Base-by-base conservation (phyloP, 1,139 yeast species). In the Martiniozyma asiatica region DNA sequence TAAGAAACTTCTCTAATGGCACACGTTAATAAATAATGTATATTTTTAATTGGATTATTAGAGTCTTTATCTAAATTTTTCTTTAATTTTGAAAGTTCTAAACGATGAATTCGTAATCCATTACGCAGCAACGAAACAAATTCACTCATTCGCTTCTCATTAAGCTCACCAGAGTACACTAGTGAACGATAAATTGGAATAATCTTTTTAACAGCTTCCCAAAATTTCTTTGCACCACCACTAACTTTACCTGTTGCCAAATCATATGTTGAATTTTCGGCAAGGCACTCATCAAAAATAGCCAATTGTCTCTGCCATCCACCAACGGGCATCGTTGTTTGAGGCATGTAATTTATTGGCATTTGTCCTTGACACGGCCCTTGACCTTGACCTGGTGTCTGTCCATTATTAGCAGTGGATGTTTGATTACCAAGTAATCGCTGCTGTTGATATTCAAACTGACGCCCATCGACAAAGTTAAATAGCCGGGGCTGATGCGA, bases 11-110 rank as follows among this genome's bases (percentile, higher is more conserved):
- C 63, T 44, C 70, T 58, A 27, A 70, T 46, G 1, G 71, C 63
- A 27, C 56, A 51, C 32, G 67, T 60, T 26, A 67, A 50, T 36
- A 61, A 56, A 29, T 56, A 53, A 35, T 63, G 63, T 56, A 63
- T 62, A 38, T 64, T 65, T 30, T 59, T 61, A 39, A 63, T 66
- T 44, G 67, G 65, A 20, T 67, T 63, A 37, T 61, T 63, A 3
- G 71, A 62, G 43, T 66, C 73, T 38, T 65, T 63, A 44, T 67
- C 73, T n/a, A 69, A 63, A 39, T 66, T 66, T 47, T 65, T 65
- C 36, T 65, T 58, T 48, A 66, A 51, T 43, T 67, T 61, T 8
- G 68, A 59, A 23, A 64, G 47, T 43, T 65, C 71, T 24, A 58
- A 51, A 46, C 72, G 59, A 41, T 65, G 65, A 17, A 65, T 65